Evolutionary conservation across 129 eudicot genomes (phyloP).

Genomic region (Tagetes erecta): DNA sequence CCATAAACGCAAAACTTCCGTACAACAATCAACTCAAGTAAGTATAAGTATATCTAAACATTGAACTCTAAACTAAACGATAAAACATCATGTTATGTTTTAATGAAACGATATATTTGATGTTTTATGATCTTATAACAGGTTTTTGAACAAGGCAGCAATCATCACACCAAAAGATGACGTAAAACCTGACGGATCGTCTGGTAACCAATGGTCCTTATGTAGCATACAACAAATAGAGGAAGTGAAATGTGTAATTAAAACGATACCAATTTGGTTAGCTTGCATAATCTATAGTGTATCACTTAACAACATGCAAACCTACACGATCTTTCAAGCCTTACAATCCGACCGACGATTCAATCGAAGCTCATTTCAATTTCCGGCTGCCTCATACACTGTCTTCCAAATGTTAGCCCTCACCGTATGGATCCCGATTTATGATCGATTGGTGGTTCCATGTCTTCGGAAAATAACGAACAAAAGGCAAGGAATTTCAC

Average conservation of each 20-base stretch:
- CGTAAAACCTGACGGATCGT: conserved; percentile 53
- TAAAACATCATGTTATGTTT: not conserved
- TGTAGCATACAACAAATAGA: conserved; percentile 70
- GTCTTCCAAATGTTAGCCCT: conserved; percentile 58
- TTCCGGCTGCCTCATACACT: conserved; percentile 65
- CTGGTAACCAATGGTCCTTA: conserved; percentile 58
- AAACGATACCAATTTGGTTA: conserved; percentile 60
- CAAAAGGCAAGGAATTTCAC: conserved; percentile 57
- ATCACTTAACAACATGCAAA: conserved; percentile 41
- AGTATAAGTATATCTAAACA: not conserved
- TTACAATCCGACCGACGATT: conserved; percentile 52
- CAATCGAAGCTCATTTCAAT: conserved; percentile 32
- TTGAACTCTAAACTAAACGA: not conserved
- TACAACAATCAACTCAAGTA: conserved; percentile 54
- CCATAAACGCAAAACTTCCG: conserved; percentile 53
- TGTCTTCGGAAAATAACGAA: conserved; percentile 46
- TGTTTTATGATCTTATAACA: conserved; percentile 16
- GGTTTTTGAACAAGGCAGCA: conserved; percentile 60
- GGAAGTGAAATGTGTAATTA: conserved; percentile 63
- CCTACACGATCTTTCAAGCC: conserved; percentile 59
- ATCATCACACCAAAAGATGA: conserved; percentile 49
- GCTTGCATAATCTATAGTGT: conserved; percentile 48
- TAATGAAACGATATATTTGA: not conserved
- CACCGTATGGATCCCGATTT: conserved; percentile 60
- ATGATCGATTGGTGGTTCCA: conserved; percentile 61